Evolutionary conservation across 192 early-diverging fungal species (phyloP), one percentile per base, ranked within the genome.

Genomic region (Entophlyctis luteolus): DNA sequence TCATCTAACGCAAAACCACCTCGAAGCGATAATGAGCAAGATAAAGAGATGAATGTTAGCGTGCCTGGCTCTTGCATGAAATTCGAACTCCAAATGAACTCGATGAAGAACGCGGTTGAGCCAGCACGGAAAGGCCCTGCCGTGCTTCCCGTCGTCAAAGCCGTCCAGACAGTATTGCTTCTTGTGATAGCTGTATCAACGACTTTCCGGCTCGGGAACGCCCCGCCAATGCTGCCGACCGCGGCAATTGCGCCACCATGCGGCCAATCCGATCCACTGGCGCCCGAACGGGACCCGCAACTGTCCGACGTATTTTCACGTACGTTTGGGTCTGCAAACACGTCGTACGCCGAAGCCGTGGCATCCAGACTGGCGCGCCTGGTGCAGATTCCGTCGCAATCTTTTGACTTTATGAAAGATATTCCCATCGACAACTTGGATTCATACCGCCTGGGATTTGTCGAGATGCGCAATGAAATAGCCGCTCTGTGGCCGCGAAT

Each of bases 401-500:
- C 70, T 4, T 80, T 67, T 50, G 78, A 80, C 42, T 65, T 68
- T 34, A 71, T 80, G 72, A 55, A 59, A 35, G 22, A 50, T 3
- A 58, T 62, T 45, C 52, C 66, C 20, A 8, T 50, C 1, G 58
- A 59, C 22, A 20, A 14, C 4, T 69, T 68, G 33, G 55, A 48
- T 29, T 53, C 59, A 2, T 34, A 62, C 4, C 39, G 65, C 18
- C 22, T 31, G 4, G 70, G 70, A 4, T 33, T 76, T n/a, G 23
- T 42, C 12, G 25, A 59, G 25, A 68, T 76, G 45, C 14, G 45
- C 2, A 20, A 50, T 20, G 67, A 59, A 47, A 28, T 76, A 27
- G 27, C 38, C 10, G 25, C 20, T 33, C 38, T 59, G 2, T 76
- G 48, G 23, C 70, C 69, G 20, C 34, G 27, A 8, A 55, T 68